Conservation (phyloP, 2,329 filamentous ascomycete species). For the Lachnellula willkommii region DNA sequence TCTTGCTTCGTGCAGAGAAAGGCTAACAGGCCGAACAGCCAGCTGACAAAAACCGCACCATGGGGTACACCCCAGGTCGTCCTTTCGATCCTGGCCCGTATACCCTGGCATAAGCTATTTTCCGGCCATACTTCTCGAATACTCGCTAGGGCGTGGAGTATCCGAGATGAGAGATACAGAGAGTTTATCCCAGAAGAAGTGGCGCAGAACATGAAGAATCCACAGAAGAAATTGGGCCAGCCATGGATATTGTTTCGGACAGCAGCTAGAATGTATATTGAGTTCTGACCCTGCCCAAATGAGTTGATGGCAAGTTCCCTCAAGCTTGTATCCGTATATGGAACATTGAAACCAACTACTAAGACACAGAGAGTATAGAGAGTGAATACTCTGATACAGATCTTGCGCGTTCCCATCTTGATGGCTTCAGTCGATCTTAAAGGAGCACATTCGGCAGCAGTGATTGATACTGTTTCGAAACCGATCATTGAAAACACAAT, state of each 20-base stretch:
- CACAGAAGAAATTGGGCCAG: constrained; percentile 40
- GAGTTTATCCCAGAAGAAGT: constrained; percentile 38
- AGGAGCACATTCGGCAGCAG: constrained; percentile 40
- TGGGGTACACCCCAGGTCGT: constrained; percentile 36
- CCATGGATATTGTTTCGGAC: constrained; percentile 35
- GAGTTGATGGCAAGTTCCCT: constrained; percentile 8
- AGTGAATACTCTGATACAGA: constrained; percentile 38
- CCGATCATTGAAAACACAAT: constrained; percentile 41
- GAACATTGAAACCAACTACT: constrained; percentile 39
- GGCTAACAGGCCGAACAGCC: constrained; percentile 35
- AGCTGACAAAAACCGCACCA: constrained; percentile 34
- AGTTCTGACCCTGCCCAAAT: constrained; percentile 30
- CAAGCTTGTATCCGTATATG: constrained; percentile 33
- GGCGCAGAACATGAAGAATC: constrained; percentile 41
- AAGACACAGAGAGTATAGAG: constrained; percentile 40
- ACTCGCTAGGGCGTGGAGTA: constrained; percentile 39
- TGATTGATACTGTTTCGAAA: constrained; percentile 39
- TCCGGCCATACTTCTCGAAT: constrained; percentile 37
- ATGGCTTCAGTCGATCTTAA: constrained; percentile 37
- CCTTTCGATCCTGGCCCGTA: constrained; percentile 31
- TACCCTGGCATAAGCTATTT: constrained; percentile 29
- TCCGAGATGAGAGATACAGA: constrained; percentile 38
- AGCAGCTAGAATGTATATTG: constrained; percentile 37
- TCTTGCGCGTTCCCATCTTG: constrained; percentile 41
- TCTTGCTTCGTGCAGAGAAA: constrained; percentile 33